Percentiles rank a stretch among this genome's conserved stretches.
Conservation (phyloP, 2,329 filamentous ascomycete species). For the Neophaeococcomyces aloes region DNA sequence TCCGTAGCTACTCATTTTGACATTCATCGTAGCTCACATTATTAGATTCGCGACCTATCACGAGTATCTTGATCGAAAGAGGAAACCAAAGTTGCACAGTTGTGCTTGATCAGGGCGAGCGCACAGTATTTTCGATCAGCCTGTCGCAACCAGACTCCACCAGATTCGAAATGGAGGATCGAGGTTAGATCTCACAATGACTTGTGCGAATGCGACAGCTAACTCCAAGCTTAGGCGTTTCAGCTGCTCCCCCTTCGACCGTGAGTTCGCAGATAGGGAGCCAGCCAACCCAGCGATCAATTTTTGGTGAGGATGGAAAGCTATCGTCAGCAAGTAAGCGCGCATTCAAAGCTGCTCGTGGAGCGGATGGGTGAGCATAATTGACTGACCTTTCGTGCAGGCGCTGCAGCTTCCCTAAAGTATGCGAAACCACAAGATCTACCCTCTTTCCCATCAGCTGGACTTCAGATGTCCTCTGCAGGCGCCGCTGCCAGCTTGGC, state of each 20-base stretch:
- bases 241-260: slow-evolving; percentile 49
- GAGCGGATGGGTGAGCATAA: background rate
- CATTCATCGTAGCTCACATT: too few relatives aligned
- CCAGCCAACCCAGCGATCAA: slow-evolving; percentile 22
- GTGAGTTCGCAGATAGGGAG: slow-evolving; percentile 24
- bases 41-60: background rate
- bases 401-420: slow-evolving; percentile 53
- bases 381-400: slow-evolving; percentile 30
- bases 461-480: slow-evolving; percentile 48
- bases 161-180: too few relatives aligned
- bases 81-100: background rate
- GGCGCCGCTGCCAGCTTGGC: slow-evolving; percentile 65
- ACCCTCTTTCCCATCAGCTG: slow-evolving; percentile 59
- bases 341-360: slow-evolving; percentile 4
- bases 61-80: background rate
- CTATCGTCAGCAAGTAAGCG: slow-evolving; percentile 47
- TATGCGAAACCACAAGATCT: slow-evolving; percentile 64
- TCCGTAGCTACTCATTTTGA: too few relatives aligned
- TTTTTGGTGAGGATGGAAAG: slow-evolving; percentile 44
- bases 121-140: too few relatives aligned
- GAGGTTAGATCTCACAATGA: too few relatives aligned
- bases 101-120: too few relatives aligned
- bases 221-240: slow-evolving; percentile 39
- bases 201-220: too few relatives aligned
- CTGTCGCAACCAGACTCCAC: too few relatives aligned